Percentiles rank a stretch among this genome's conserved stretches.
Evolutionary conservation across 2,329 filamentous ascomycete genomes (phyloP).

Genomic region (Fusarium austroafricanum): DNA sequence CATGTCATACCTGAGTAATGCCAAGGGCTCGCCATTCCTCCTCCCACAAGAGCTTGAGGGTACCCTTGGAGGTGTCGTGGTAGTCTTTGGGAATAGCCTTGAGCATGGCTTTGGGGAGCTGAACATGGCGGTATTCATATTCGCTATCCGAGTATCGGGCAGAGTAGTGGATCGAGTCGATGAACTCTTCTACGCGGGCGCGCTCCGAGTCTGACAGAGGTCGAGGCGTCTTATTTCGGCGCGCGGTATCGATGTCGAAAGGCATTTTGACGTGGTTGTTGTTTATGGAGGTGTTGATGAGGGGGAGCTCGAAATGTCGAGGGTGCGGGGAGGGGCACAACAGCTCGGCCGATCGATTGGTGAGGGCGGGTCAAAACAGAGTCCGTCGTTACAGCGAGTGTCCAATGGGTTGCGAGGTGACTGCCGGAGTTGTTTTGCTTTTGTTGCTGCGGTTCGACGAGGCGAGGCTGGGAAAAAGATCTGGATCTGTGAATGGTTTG

Average conservation of each 20-base stretch:
- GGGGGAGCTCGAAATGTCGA: conserved; percentile 28
- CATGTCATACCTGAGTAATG: conserved; percentile 84
- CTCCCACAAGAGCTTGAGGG: conserved; percentile 96
- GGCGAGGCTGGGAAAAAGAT: conserved; percentile 1
- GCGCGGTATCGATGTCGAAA: conserved; percentile 78
- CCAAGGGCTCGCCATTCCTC: conserved; percentile 98
- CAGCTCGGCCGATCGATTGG: conserved; percentile 39
- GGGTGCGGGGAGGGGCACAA: conserved; percentile 36
- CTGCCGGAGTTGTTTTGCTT: not conserved
- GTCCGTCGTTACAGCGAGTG: conserved; percentile 15
- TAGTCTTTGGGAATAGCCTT: conserved; percentile 97
- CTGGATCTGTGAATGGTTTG: conserved; percentile 16
- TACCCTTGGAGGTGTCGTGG: conserved; percentile 88
- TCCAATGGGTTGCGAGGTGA: conserved; percentile 13
- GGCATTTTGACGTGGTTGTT: conserved; percentile 34
- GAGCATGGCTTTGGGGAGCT: conserved; percentile 97
- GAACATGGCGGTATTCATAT: conserved; percentile 97
- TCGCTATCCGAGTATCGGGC: conserved; percentile 93
- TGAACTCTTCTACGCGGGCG: conserved; percentile 86
- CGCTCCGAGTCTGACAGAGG: conserved; percentile 84
- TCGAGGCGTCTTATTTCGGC: conserved; percentile 88
- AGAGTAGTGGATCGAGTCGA: conserved; percentile 96
- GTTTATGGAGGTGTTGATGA: conserved; percentile 15
- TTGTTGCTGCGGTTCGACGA: not conserved
- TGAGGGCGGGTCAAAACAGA: conserved; percentile 30